Evolutionary conservation across 495 filamentous ascomycete genomes (phyloP).

Genomic region (Penicillium fimorum): DNA sequence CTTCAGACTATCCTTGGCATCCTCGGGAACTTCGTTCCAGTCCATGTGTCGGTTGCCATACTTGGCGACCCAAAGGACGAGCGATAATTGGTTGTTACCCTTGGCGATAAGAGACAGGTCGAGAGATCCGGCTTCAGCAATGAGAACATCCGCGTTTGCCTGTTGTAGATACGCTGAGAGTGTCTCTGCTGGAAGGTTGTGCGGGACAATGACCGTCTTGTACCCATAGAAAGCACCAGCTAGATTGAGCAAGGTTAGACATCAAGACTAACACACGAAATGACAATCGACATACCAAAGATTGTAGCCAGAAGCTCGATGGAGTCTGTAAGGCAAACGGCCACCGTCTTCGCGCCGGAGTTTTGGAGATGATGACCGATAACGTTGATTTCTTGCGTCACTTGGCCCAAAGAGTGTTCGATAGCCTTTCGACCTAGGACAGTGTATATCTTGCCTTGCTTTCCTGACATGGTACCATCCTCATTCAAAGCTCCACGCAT

Average conservation of each 20-base stretch:
- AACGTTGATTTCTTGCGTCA: conserved; percentile 84
- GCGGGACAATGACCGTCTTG: conserved; percentile 79
- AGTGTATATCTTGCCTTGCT: conserved; percentile 74
- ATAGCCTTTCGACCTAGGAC: conserved; percentile 70
- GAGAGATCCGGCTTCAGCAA: conserved; percentile 84
- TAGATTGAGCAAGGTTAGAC: conserved; percentile 25
- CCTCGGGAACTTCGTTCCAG: conserved; percentile 77
- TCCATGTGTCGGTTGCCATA: conserved; percentile 89
- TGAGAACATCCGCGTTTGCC: conserved; percentile 71
- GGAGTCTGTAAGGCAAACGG: conserved; percentile 90
- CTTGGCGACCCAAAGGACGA: conserved; percentile 92
- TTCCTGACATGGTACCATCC: conserved; percentile 56
- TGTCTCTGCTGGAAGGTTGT: conserved; percentile 63
- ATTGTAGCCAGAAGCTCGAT: conserved; percentile 75
- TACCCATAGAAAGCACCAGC: conserved; percentile 78
- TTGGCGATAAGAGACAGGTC: conserved; percentile 72
- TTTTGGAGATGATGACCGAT: conserved; percentile 72
- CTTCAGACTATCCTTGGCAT: conserved; percentile 65
- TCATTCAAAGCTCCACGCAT: conserved; percentile 60
- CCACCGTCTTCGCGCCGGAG: conserved; percentile 72
- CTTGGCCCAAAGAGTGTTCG: conserved; percentile 66
- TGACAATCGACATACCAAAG: conserved; percentile 53
- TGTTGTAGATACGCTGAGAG: conserved; percentile 68
- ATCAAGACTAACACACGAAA: neutral
- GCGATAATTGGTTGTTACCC: conserved; percentile 64